Base-by-base conservation (phyloP, 129 eudicot species). In the Erigeron canadensis region DNA sequence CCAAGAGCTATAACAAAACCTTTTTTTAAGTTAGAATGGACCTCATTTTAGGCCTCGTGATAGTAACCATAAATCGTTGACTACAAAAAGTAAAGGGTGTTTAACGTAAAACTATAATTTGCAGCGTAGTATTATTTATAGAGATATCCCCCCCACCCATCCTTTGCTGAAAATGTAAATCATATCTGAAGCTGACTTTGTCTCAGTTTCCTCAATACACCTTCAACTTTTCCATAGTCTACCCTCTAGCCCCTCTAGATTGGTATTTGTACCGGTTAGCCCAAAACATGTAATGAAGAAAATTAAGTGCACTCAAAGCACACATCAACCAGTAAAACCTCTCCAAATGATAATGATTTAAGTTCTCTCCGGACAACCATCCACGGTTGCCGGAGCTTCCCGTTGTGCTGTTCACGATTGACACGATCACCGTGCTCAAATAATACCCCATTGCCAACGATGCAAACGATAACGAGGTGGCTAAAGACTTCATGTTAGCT, bases 391-490 rank as follows among this genome's bases (percentile, higher is more conserved):
- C 44, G 10, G 80, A 80, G 40, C 38, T 55, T 7, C 88, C 83
- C 6, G 96, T 89, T 10, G 66, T 91, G 13, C 83, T 76, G 28
- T 92, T 92, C 18, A 92, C 95, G 2, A 92, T 61, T 5, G 96
- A 83, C 10, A 87, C 89, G 3, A 92, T 85, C 8, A 80, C 91
- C 0, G 98, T 51, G 85, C 98, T 92, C 9, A 92, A 75, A 63
- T 84, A 92, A 72, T 92, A 92, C 37, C 98, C 98, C 83, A 92
- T 69, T 5, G 98, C 98, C 57, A 89, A 56, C 8, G 96, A 88
- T 0, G 96, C 96, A 53, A 81, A 92, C 0, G 98, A 86, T 7
- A 92, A 84, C 8, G 96, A 84, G 0, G 96, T 92, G 0, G 98
- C 98, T 77, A 92, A 70, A 1, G 96, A 92, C 70, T 84, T 86